A percentile compares a stretch with the other conserved stretches of the same genome.
phyloP scores from a whole-genome alignment of 1,284 basidiomycete genomes.

The Thelephora terrestris region DNA sequence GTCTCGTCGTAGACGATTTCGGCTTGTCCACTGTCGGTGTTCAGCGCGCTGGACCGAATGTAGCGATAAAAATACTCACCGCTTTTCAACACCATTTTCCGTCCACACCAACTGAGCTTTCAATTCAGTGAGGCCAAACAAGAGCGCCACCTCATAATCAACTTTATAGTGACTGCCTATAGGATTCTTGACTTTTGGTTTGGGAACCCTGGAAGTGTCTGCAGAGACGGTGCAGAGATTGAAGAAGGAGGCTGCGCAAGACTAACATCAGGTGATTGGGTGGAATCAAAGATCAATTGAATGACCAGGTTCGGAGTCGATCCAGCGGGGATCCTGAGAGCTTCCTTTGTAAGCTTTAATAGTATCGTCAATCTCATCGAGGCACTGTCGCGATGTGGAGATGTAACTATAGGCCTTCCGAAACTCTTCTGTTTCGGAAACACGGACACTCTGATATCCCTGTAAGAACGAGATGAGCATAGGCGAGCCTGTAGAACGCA shows the following conservation, averaged over 20 bases:
- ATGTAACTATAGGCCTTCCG: constrained; percentile 27
- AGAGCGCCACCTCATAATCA: constrained; percentile 35
- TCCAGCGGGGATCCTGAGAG: constrained; percentile 31
- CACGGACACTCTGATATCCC: constrained; percentile 22
- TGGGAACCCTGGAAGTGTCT: constrained; percentile 27
- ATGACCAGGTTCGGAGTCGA: constrained; percentile 32
- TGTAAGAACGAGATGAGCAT: not conserved
- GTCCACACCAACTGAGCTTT: constrained; percentile 36
- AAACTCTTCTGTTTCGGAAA: constrained; percentile 31
- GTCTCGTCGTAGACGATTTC: too few species aligned
- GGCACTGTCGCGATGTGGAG: constrained; percentile 16
- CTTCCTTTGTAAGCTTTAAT: constrained; percentile 34
- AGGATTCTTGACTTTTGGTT: constrained; percentile 6
- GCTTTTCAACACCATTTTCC: constrained; percentile 17
- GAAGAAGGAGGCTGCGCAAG: constrained; percentile 28
- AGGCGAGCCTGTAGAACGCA: constrained; percentile 4
- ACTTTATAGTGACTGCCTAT: constrained; percentile 27
- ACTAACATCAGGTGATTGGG: not conserved
- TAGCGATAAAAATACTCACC: too few species aligned
- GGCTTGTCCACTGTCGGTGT: too few species aligned
- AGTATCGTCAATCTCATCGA: constrained; percentile 20
- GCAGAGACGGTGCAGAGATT: constrained; percentile 33
- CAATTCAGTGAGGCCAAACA: constrained; percentile 38
- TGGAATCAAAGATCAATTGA: not conserved
- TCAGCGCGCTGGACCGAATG: too few species aligned